phyloP scores from a whole-genome alignment of 1,284 basidiomycete species.

The Cystobasidiaceae sp. region DNA sequence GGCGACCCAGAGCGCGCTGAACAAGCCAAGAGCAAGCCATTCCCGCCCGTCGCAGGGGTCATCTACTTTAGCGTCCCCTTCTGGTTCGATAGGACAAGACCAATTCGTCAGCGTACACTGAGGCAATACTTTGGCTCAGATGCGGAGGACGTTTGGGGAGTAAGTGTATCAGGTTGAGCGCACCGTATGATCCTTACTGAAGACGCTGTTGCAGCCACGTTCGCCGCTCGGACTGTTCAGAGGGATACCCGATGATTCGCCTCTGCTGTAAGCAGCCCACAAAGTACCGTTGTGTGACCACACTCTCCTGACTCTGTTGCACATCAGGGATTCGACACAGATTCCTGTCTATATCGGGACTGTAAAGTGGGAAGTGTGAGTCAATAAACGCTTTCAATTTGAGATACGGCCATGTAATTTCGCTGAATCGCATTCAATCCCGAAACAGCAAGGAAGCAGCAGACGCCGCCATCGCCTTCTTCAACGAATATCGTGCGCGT shows the following conservation, averaged over 20 bases:
- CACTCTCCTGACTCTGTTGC: background rate
- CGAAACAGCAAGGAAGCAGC: slow-evolving; percentile 21
- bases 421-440: background rate
- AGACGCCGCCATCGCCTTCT: slow-evolving; percentile 24
- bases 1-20: slow-evolving; percentile 1
- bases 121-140: slow-evolving; percentile 28
- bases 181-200: too few species aligned
- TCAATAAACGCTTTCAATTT: background rate
- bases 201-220: background rate
- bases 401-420: background rate
- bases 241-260: slow-evolving; percentile 25
- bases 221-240: slow-evolving; percentile 22
- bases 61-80: slow-evolving; percentile 29
- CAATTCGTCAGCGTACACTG: slow-evolving; percentile 10
- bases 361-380: slow-evolving; percentile 8
- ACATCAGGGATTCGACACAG: slow-evolving; percentile 2
- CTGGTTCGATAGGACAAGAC: slow-evolving; percentile 23
- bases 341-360: slow-evolving; percentile 7
- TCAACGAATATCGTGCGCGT: slow-evolving; percentile 24
- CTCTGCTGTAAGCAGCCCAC: slow-evolving; percentile 3
- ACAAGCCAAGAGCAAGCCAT: background rate
- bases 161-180: too few species aligned
- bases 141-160: background rate
- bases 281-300: background rate
- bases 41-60: slow-evolving; percentile 30